Conservation (phyloP, 805 yeast species). For the Zygosaccharomyces rouxii region DNA sequence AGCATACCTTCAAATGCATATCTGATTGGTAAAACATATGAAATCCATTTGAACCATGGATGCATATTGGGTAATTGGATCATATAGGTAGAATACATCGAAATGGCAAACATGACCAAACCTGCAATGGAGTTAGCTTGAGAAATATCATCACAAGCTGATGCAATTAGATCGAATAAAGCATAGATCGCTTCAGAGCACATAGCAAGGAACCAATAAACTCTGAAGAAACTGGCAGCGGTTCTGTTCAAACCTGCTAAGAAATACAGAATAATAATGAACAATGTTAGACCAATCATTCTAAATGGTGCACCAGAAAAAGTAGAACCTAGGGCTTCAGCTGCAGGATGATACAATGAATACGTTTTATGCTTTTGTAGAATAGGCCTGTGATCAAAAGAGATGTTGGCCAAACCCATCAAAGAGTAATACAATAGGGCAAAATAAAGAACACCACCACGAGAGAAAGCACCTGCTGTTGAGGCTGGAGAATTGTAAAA, state of each 20-base stretch:
- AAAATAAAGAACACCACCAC: constrained; percentile 63
- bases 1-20: constrained; percentile 58
- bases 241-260: constrained; percentile 46
- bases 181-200: constrained; percentile 30
- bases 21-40: constrained; percentile 49
- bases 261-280: constrained; percentile 52
- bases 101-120: constrained; percentile 43
- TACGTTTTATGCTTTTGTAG: constrained; percentile 67
- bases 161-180: constrained; percentile 51
- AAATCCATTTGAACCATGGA: constrained; percentile 64
- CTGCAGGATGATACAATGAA: constrained; percentile 68
- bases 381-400: constrained; percentile 53
- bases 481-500: constrained; percentile 48
- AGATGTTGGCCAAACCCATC: constrained; percentile 46
- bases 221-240: constrained; percentile 53
- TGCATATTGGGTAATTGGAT: constrained; percentile 55
- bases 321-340: constrained; percentile 63
- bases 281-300: constrained; percentile 41
- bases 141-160: constrained; percentile 43
- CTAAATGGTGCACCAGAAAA: constrained; percentile 63
- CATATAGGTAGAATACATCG: constrained; percentile 59
- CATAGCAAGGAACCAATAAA: constrained; percentile 38
- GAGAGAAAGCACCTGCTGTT: constrained; percentile 56
- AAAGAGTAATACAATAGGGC: constrained; percentile 50
- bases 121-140: constrained; percentile 58